These are phyloP conservation scores for Amanita rubescens DNA, from an alignment of 768 basidiomycete genomes.

Conservation along the genomic window DNA sequence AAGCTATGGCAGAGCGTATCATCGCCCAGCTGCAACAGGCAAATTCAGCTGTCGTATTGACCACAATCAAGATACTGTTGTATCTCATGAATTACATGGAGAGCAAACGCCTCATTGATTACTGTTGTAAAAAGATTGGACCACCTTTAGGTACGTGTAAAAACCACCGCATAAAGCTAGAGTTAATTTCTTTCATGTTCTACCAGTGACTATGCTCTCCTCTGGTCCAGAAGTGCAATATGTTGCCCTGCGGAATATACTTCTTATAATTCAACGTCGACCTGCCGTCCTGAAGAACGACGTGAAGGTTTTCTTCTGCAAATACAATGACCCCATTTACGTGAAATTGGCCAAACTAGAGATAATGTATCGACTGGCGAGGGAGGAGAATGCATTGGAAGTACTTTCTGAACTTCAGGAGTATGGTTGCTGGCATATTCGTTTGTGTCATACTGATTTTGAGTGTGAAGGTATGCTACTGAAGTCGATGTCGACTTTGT, in stretches of 20 bases:
- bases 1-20: constrained; percentile 92
- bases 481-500: constrained; percentile 99
- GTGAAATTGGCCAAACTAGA: constrained; percentile 97
- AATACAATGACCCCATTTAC: constrained; percentile 99
- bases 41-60: constrained; percentile 98
- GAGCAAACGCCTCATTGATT: constrained; percentile 74
- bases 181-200: constrained; percentile 1
- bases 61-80: constrained; percentile 92
- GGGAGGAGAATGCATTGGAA: constrained; percentile 89
- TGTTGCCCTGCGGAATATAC: constrained; percentile 92
- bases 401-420: constrained; percentile 94
- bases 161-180: constrained; percentile 1
- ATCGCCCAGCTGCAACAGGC: constrained; percentile 92
- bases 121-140: constrained; percentile 96
- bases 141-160: constrained; percentile 74
- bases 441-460: neutral
- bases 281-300: constrained; percentile 92
- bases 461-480: constrained; percentile 72
- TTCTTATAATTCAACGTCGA: constrained; percentile 93
- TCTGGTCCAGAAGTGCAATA: constrained; percentile 99
- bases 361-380: constrained; percentile 96
- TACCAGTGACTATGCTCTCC: constrained; percentile 82
- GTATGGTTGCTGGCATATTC: constrained; percentile 34
- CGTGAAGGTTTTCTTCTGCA: constrained; percentile 99
- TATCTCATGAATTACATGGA: constrained; percentile 99